These are phyloP conservation scores for Fragaria nilgerrensis DNA, from an alignment of 306 rosid species.

Conservation along the genomic window DNA sequence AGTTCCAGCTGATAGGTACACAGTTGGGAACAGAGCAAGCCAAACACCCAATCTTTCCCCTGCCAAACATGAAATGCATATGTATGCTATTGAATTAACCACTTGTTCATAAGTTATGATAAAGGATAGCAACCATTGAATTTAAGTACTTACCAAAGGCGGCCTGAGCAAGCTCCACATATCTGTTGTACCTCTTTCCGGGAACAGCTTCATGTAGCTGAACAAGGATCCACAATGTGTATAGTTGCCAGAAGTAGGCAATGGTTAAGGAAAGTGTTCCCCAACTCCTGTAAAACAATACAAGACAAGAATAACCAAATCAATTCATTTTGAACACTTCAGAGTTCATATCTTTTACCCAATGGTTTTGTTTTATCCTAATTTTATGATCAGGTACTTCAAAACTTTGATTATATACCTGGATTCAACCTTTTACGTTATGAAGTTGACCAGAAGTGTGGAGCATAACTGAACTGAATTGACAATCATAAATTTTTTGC, in stretches of 20 bases:
- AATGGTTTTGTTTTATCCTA: neutral
- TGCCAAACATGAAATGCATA: conserved; percentile 33
- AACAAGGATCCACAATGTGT: conserved; percentile 93
- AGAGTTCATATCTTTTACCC: neutral
- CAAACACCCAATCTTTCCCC: conserved; percentile 97
- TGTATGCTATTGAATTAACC: neutral
- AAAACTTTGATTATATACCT: neutral
- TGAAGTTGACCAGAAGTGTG: neutral
- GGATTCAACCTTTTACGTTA: neutral
- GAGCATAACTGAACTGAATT: neutral
- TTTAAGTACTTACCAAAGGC: conserved; percentile 71
- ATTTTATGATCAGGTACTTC: neutral
- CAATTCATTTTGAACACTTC: neutral
- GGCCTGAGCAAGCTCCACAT: conserved; percentile 97
- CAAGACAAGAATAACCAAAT: conserved; percentile 13
- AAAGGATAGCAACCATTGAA: neutral
- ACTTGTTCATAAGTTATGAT: neutral
- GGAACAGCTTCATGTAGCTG: conserved; percentile 99
- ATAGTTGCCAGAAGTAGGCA: conserved; percentile 94
- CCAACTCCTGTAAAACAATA: conserved; percentile 74
- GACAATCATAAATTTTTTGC: neutral
- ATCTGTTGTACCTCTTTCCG: conserved; percentile 96
- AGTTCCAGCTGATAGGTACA: conserved; percentile 95
- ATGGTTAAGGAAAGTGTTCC: conserved; percentile 86
- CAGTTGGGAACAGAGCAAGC: conserved; percentile 97